phyloP scores from a whole-genome alignment of 169 alveolate genomes.

The Babesia caballi region DNA sequence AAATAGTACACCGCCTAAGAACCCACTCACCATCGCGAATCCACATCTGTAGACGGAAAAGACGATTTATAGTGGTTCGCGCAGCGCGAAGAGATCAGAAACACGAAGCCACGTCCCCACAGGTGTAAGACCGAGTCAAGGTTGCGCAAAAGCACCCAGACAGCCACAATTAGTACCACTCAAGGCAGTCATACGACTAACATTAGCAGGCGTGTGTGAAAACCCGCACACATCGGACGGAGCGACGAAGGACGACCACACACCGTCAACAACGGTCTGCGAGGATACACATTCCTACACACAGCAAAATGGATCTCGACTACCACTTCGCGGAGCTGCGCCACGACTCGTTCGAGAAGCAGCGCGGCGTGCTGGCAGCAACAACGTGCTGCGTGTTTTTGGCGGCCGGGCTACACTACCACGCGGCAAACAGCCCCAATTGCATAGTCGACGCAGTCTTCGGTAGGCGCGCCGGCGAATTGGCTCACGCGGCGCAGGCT shows the following conservation, averaged over 20 bases:
- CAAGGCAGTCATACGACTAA: background rate
- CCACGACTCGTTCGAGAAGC: background rate
- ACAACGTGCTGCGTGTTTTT: background rate
- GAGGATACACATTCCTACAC: background rate
- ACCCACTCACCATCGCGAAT: background rate
- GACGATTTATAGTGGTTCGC: background rate
- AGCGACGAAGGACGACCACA: background rate
- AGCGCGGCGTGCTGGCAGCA: background rate
- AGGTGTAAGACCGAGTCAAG: background rate
- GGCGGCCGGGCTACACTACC: conserved; percentile 13
- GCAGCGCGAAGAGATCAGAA: background rate
- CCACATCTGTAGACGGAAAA: background rate
- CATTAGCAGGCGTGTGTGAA: background rate
- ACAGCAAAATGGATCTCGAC: background rate
- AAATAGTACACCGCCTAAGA: background rate
- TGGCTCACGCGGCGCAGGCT: background rate
- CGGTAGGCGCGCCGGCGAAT: background rate
- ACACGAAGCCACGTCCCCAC: conserved; percentile 23
- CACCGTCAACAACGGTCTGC: background rate
- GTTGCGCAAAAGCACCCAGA: background rate
- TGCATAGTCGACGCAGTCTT: background rate
- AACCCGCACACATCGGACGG: conserved; percentile 1
- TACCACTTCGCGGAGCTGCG: background rate
- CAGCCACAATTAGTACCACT: background rate
- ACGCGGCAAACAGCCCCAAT: background rate